Base-by-base conservation (phyloP, 2,329 filamentous ascomycete genomes). In the Penicillium sp. region DNA sequence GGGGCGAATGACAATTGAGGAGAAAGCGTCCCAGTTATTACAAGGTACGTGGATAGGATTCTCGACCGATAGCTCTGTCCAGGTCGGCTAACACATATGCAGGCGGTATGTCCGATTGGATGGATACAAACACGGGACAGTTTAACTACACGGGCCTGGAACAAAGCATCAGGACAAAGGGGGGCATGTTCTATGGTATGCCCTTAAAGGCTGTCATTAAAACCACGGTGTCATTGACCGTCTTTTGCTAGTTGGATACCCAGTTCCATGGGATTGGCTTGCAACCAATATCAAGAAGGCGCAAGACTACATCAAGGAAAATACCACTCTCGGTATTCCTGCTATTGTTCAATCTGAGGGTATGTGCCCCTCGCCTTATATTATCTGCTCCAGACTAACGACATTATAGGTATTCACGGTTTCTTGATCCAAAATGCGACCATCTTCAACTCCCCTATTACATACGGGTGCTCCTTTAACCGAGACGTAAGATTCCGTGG, bases 401-500 rank as follows among this genome's bases (percentile, higher is more conserved):
- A 19, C 18, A 10, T n/a, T 36, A 2, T 33, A 71, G 69, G 69
- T 39, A 88, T 92, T 46, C 89, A 92, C 67, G 89, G 89, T 1
- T 87, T 91, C 64, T 78, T 91, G 35, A 83, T 88, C 46, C 83
- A 83, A 9, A 91, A 91, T 70, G 89, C 88, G 2, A 92, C 89
- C 1, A 89, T 92, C 59, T 92, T 91, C 78, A 92, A 91, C 74
- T 90, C 87, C 1, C 89, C 89, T 0, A 91, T 92, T 64, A 89
- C 80, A 9, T 85, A 89, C 54, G 89, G 85, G 16, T 90, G 87
- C 68, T 88, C 88, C 0, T 92, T 87, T 78, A 89, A 92, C 69
- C 83, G 83, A 0, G 80, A 81, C 36, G 74, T 76, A 22, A 37
- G 50, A 14, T 7, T 22, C n/a, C 35, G 1, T 6, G 37, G 19